Evolutionary conservation across 225 moss, liverwort and hornwort species (phyloP).

Genomic region (Asterella californica): DNA sequence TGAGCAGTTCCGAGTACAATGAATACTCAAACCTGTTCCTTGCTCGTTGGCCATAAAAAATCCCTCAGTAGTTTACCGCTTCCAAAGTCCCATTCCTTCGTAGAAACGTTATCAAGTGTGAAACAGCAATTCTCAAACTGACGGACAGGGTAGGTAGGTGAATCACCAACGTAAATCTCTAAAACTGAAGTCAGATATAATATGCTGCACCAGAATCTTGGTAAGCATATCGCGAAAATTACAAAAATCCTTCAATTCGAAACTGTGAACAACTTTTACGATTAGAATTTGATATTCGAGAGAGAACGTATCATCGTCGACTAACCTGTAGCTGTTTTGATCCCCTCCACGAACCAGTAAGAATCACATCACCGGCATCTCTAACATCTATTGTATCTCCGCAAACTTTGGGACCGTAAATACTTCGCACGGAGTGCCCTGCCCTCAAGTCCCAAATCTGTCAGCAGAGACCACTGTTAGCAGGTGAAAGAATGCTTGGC

Average conservation of each 20-base stretch:
- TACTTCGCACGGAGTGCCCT: conserved; percentile 52
- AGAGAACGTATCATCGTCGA: background rate
- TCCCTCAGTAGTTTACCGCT: conserved; percentile 52
- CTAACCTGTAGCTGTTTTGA: conserved; percentile 63
- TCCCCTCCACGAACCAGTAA: conserved; percentile 72
- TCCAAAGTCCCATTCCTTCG: conserved; percentile 85
- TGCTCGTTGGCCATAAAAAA: conserved; percentile 39
- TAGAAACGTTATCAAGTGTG: background rate
- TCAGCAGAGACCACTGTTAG: background rate
- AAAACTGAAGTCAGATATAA: background rate
- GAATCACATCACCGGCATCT: conserved; percentile 22
- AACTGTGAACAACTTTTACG: too few relatives aligned
- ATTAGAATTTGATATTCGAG: background rate
- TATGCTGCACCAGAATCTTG: background rate
- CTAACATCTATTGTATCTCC: conserved; percentile 69
- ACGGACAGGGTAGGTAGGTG: background rate
- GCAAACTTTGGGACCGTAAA: conserved; percentile 61
- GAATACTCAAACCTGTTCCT: conserved; percentile 18
- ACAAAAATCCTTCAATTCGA: too few relatives aligned
- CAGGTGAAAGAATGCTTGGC: background rate
- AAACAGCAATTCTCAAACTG: background rate
- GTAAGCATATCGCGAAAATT: background rate
- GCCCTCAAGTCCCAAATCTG: conserved; percentile 78
- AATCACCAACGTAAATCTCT: background rate
- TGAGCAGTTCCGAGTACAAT: background rate